Evolutionary conservation across 768 basidiomycete species (phyloP).

Genomic region (Candolleomyces aberdarensis): DNA sequence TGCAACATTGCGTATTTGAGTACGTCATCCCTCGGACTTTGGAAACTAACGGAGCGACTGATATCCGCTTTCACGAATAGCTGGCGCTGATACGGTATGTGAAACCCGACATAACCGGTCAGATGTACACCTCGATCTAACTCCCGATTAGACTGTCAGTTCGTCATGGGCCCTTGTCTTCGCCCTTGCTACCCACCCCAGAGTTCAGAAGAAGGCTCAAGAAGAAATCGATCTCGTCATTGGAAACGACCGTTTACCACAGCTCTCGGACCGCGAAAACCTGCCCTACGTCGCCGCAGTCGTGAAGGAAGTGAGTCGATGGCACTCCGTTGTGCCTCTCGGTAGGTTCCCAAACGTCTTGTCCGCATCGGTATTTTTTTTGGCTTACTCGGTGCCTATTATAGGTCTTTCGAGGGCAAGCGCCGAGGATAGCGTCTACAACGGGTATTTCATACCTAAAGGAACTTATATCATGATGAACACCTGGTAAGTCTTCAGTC

Average conservation of each 20-base stretch:
- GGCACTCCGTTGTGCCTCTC: conserved; percentile 7
- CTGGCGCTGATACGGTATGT: conserved; percentile 3
- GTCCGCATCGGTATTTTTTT: background rate
- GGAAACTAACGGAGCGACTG: too few relatives aligned
- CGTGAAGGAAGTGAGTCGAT: conserved; percentile 20
- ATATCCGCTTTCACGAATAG: background rate
- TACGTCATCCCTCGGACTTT: background rate
- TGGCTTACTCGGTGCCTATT: background rate
- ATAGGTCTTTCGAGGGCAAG: conserved; percentile 14
- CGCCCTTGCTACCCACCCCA: conserved; percentile 14
- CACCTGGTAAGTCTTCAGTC: conserved; percentile 13
- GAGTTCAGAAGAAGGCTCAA: conserved; percentile 16
- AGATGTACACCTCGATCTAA: too few relatives aligned
- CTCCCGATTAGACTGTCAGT: background rate
- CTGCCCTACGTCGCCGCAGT: conserved; percentile 21
- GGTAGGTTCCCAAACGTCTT: conserved; percentile 3
- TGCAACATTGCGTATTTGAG: background rate
- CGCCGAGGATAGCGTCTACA: conserved; percentile 29
- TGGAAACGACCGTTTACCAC: conserved; percentile 16
- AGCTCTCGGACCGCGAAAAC: conserved; percentile 14
- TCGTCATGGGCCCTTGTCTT: conserved; percentile 10
- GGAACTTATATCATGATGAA: conserved; percentile 24
- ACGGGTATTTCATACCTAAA: conserved; percentile 34
- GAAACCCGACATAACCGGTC: too few relatives aligned
- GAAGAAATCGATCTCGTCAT: conserved; percentile 23